A percentile compares a stretch with the other conserved stretches of the same genome.
Evolutionary conservation across 495 filamentous ascomycete species (phyloP).

Genomic region (Saxophila tyrrhenica): DNA sequence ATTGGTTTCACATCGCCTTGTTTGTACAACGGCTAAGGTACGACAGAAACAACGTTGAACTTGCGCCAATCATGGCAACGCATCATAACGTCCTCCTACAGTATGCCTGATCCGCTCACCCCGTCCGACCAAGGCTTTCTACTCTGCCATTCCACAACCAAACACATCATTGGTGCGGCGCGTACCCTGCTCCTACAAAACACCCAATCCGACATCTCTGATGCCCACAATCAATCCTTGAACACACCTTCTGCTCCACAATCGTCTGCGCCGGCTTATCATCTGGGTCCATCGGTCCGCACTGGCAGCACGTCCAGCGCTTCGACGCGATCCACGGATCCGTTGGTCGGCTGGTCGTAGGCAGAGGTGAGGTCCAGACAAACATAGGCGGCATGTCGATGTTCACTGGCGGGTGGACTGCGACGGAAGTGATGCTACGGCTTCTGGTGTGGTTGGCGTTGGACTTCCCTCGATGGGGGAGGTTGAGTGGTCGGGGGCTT

Average conservation of each 20-base stretch:
- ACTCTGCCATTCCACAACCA: too few species aligned
- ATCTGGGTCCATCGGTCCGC: background rate
- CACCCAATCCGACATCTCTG: background rate
- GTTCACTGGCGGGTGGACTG: background rate
- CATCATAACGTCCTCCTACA: too few species aligned
- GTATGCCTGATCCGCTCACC: too few species aligned
- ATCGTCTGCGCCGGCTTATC: slow-evolving; percentile 1
- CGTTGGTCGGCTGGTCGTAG: background rate
- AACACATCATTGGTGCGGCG: too few species aligned
- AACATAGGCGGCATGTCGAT: background rate
- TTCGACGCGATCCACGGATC: background rate
- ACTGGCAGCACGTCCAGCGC: slow-evolving; percentile 1
- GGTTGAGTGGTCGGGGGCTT: background rate
- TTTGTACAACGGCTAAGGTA: too few species aligned
- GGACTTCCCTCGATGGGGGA: background rate
- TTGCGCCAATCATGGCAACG: too few species aligned
- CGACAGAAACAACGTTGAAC: too few species aligned
- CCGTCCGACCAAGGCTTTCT: too few species aligned
- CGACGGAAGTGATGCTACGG: background rate
- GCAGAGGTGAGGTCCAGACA: background rate
- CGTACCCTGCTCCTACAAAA: background rate
- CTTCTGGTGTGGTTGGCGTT: background rate
- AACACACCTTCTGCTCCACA: slow-evolving; percentile 5
- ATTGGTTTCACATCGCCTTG: too few species aligned
- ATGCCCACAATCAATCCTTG: slow-evolving; percentile 2